Base-by-base conservation (phyloP, 192 early-diverging fungal genomes). In the Podila minutissima region DNA sequence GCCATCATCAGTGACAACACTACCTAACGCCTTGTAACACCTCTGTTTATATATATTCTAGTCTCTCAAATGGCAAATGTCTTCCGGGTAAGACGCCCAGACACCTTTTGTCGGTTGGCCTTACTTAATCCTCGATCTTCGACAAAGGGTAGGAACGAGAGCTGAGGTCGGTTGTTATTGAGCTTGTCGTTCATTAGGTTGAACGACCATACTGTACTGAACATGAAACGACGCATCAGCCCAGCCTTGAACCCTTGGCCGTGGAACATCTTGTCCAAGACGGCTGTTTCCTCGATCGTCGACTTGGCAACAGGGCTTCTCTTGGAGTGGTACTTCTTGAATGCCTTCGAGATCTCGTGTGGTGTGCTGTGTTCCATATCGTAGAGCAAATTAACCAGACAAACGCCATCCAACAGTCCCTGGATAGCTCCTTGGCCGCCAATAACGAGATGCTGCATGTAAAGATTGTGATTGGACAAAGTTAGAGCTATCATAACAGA, bases 141-240 rank as follows among this genome's bases (percentile, higher is more conserved):
- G 9, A 61, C 59, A 32, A 32, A 33, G 19, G 59, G 26, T 32
- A 61, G 59, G 59, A 61, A 61, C 59, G 26, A 33, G 31, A 61
- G 59, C 19, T 61, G 59, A 19, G 59, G 59, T 28, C 59, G 59
- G 59, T 61, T 33, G 59, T 33, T 55, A 24, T 55, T 55, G 53
- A 55, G n/a, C 4, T 55, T 55, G 53, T 55, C 53, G 53, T 55
- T 55, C 53, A 26, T 55, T 24, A 55, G 8, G 53, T 20, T 55
- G 6, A 55, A 55, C 1, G 53, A 55, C 20, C 20, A 55, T 11
- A 55, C 53, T 11, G 31, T 24, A 13, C 59, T 61, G 28, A 61
- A 61, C 26, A 33, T 33, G 6, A 61, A 32, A 20, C 26, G 20
- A 26, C 59, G 59, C 28, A 61, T 61, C 31, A 61, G 31, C 5